A percentile compares a stretch with the other conserved stretches of the same genome.
Evolutionary conservation across 495 filamentous ascomycete genomes (phyloP).

Genomic region (Penicillium maclennaniae): DNA sequence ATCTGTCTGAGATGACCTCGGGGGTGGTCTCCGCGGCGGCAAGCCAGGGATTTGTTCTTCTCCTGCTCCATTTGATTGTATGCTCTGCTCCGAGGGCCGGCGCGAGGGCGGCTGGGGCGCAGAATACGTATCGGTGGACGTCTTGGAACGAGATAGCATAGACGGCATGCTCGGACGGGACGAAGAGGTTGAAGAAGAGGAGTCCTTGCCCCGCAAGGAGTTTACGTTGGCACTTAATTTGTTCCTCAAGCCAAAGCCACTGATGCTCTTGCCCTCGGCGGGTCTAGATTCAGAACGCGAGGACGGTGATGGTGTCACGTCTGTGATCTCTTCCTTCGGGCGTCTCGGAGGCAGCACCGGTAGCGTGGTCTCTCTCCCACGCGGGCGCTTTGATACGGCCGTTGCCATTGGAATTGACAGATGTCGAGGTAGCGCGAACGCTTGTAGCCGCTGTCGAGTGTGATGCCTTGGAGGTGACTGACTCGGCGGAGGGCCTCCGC

Average conservation of each 20-base stretch:
- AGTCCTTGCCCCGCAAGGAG: slow-evolving; percentile 15
- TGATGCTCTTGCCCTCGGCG: slow-evolving; percentile 15
- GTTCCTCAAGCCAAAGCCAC: slow-evolving; percentile 16
- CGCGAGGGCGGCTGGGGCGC: slow-evolving; percentile 34
- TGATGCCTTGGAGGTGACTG: slow-evolving; percentile 37
- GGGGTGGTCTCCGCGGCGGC: slow-evolving; percentile 34
- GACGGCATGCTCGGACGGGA: slow-evolving; percentile 14
- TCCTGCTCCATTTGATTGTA: slow-evolving; percentile 11
- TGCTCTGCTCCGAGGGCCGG: slow-evolving; percentile 20
- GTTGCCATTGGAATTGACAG: slow-evolving; percentile 25
- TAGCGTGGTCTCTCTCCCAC: slow-evolving; percentile 41
- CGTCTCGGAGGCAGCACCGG: slow-evolving; percentile 45
- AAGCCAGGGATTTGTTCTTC: slow-evolving; percentile 14
- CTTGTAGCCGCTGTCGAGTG: slow-evolving; percentile 32
- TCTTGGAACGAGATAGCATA: slow-evolving; percentile 3
- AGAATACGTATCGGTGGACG: neutral
- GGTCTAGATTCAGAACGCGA: neutral
- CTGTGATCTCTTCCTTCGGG: slow-evolving; percentile 18
- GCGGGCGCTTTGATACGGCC: slow-evolving; percentile 39
- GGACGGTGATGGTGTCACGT: slow-evolving; percentile 19
- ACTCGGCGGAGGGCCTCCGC: slow-evolving; percentile 33
- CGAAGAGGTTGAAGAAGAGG: slow-evolving; percentile 11
- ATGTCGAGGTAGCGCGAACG: slow-evolving; percentile 29
- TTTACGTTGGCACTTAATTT: slow-evolving; percentile 20
- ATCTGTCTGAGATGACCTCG: slow-evolving; percentile 26